Conservation (phyloP, 2,329 filamentous ascomycete species). For the Coccinonectria pachysandricola region DNA sequence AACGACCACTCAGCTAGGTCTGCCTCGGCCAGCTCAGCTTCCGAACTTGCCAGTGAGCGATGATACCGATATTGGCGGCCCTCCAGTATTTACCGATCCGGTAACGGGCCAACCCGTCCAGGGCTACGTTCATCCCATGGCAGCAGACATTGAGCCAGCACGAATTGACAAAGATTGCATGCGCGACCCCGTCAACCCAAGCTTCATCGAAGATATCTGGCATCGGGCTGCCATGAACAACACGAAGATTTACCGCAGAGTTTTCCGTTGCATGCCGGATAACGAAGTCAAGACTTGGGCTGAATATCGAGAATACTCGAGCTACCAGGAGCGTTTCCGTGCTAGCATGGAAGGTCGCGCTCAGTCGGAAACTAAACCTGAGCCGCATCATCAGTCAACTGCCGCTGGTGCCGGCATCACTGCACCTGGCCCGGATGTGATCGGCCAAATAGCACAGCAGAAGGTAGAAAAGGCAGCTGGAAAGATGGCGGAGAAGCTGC, state of each 20-base stretch:
- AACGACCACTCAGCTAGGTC: constrained; percentile 55
- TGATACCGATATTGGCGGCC: constrained; percentile 75
- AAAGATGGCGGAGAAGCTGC: constrained; percentile 19
- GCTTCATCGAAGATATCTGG: constrained; percentile 86
- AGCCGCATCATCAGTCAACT: constrained; percentile 22
- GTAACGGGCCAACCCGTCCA: constrained; percentile 37
- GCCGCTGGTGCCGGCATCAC: constrained; percentile 31
- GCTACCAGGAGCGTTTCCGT: constrained; percentile 69
- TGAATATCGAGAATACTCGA: constrained; percentile 76
- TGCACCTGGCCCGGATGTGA: constrained; percentile 30
- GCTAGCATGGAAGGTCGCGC: constrained; percentile 51
- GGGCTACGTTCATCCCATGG: constrained; percentile 39
- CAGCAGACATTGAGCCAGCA: constrained; percentile 62
- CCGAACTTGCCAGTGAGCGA: constrained; percentile 60
- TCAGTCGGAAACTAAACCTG: constrained; percentile 36
- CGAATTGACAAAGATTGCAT: constrained; percentile 84
- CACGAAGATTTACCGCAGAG: constrained; percentile 83
- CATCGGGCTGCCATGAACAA: constrained; percentile 82
- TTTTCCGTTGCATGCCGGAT: constrained; percentile 96
- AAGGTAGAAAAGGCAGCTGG: constrained; percentile 25
- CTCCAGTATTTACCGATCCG: constrained; percentile 45
- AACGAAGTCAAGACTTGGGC: constrained; percentile 89
- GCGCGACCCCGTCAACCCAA: constrained; percentile 72
- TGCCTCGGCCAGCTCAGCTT: constrained; percentile 59
- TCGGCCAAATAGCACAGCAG: constrained; percentile 24